Conservation (phyloP, 768 basidiomycete species). For the Calocera cornea region DNA sequence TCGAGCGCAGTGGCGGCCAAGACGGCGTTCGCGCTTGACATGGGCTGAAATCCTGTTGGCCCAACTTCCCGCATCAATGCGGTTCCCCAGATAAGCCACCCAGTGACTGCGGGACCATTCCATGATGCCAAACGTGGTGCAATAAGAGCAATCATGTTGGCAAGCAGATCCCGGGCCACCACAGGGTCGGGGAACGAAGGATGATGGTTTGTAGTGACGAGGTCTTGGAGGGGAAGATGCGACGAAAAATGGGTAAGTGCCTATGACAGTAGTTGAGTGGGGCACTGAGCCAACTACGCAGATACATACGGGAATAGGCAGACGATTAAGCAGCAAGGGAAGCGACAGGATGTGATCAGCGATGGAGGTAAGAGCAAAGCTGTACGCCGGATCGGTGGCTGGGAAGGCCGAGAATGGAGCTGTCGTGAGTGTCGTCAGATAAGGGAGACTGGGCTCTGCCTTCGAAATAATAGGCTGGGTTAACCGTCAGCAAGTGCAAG, state of each 20-base stretch:
- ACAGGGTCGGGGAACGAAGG: slow-evolving; percentile 12
- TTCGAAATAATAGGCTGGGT: slow-evolving; percentile 45
- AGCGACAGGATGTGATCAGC: slow-evolving; percentile 51
- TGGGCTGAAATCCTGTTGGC: neutral
- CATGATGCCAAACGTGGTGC: slow-evolving; percentile 42
- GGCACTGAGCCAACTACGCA: neutral
- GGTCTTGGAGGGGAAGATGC: slow-evolving; percentile 42
- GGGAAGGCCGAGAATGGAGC: slow-evolving; percentile 28
- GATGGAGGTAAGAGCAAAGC: slow-evolving; percentile 30
- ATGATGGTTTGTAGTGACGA: slow-evolving; percentile 21
- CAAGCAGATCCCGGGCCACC: slow-evolving; percentile 41
- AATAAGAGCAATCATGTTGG: slow-evolving; percentile 55
- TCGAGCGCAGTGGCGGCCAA: neutral
- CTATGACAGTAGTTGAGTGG: neutral
- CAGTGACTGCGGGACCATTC: slow-evolving; percentile 2
- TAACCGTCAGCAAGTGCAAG: neutral
- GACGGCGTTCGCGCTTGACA: neutral
- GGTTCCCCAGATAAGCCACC: neutral
- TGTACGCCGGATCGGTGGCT: slow-evolving; percentile 19
- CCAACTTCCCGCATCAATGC: neutral
- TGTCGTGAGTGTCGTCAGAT: slow-evolving; percentile 36
- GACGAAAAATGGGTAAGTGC: slow-evolving; percentile 53
- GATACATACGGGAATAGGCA: slow-evolving; percentile 33
- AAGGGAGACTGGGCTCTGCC: slow-evolving; percentile 36
- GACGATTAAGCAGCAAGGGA: slow-evolving; percentile 63